A percentile compares a stretch with the other conserved stretches of the same genome.
Conservation (phyloP, 2,329 filamentous ascomycete genomes). For the Penicillium sp. region DNA sequence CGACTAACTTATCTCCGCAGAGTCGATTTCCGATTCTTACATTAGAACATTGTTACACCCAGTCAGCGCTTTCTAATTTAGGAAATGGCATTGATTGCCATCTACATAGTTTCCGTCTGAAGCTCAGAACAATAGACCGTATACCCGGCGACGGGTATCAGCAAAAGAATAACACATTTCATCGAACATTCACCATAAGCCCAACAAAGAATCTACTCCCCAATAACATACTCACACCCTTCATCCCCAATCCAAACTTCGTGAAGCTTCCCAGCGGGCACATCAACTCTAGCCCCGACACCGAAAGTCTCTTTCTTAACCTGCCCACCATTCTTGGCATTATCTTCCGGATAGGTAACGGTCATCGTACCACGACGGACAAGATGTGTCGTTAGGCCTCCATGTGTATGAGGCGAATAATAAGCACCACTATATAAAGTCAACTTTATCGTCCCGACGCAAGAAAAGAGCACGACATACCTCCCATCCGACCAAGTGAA, state of each 20-base stretch:
- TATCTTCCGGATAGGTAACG: constrained; percentile 57
- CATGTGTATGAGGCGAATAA: constrained; percentile 60
- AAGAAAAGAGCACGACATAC: constrained; percentile 34
- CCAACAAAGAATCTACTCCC: constrained; percentile 42
- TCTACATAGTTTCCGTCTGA: not conserved
- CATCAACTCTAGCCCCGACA: constrained; percentile 55
- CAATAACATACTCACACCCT: constrained; percentile 62
- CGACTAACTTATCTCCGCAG: constrained; percentile 18
- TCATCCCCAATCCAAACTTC: constrained; percentile 61
- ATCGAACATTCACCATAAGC: not conserved
- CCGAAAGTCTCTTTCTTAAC: constrained; percentile 55
- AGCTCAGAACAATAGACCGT: not conserved
- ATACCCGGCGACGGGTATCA: not conserved
- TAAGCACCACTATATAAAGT: constrained; percentile 50
- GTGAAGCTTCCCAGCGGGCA: constrained; percentile 55
- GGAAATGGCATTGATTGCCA: not conserved
- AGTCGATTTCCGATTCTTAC: constrained; percentile 40
- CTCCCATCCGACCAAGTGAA: constrained; percentile 62
- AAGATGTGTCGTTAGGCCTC: constrained; percentile 57
- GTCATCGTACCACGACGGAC: constrained; percentile 58
- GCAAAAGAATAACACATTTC: not conserved
- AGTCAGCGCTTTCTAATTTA: not conserved
- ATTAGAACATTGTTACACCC: constrained; percentile 18
- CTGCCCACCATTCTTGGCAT: constrained; percentile 24
- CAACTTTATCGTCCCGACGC: not conserved